These are phyloP conservation scores for Daldinia loculata DNA, from an alignment of 495 filamentous ascomycete genomes.

Conservation along the genomic window DNA sequence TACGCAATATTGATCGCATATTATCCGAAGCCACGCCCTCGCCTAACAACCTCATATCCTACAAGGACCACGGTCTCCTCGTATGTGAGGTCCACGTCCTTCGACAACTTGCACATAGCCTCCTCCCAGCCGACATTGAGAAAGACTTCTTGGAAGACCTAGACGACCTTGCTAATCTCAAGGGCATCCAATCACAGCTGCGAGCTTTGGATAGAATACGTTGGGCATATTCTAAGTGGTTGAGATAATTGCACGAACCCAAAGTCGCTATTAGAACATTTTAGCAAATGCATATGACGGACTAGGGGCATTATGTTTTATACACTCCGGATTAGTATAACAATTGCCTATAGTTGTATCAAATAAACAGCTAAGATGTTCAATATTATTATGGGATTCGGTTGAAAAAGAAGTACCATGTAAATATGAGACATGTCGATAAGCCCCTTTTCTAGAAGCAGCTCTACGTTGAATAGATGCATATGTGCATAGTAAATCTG, in stretches of 20 bases:
- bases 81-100: conserved; percentile 88
- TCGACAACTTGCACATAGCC: conserved; percentile 66
- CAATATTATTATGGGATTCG: neutral
- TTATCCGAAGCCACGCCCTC: conserved; percentile 71
- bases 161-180: conserved; percentile 80
- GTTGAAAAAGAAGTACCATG: conserved; percentile 23
- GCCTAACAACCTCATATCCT: conserved; percentile 72
- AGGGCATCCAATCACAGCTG: conserved; percentile 76
- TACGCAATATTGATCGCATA: conserved; percentile 88
- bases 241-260: conserved; percentile 46
- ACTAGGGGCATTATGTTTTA: conserved; percentile 1
- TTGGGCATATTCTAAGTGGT: conserved; percentile 86
- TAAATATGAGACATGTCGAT: conserved; percentile 7
- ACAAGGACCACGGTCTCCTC: conserved; percentile 89
- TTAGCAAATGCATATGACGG: conserved; percentile 2
- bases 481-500: conserved; percentile 8
- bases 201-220: conserved; percentile 81
- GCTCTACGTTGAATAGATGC: neutral
- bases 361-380: neutral
- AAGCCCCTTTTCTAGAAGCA: conserved; percentile 8
- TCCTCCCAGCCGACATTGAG: conserved; percentile 74
- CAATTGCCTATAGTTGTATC: neutral
- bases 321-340: neutral
- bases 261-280: neutral
- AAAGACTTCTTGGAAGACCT: conserved; percentile 87